Base-by-base conservation (phyloP, 257 asterid genomes). In the Rauvolfia tetraphylla region DNA sequence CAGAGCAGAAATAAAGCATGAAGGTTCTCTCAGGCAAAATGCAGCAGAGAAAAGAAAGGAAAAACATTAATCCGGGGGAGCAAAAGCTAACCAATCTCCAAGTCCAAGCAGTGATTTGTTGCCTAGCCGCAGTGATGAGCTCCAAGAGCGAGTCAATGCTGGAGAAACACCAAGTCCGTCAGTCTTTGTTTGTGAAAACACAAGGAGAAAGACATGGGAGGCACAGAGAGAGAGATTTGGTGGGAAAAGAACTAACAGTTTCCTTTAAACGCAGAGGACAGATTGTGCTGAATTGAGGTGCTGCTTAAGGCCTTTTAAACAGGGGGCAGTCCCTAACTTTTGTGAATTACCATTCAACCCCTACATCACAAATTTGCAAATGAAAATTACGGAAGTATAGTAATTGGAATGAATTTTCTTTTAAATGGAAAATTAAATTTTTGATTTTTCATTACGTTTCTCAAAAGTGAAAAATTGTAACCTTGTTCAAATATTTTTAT, bases 1-100 rank as follows among this genome's bases (percentile, higher is more conserved):
- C 62, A 80, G 65, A 46, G 78, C 77, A 75, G 68, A 76, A 72
- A 58, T 65, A 81, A 81, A 79, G 73, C 82, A 76, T 75, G 79
- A 44, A 57, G 74, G 76, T 74, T 78, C 39, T 72, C 79, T 34
- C 59, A 18, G 73, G 18, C 41, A n/a, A 48, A 62, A 79, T 66
- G 48, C 74, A 48, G 41, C 15, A 56, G 61, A 72, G 73, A 49
- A 56, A 71, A 61, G 29, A 15, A 79, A 7, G 33, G 39, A 65
- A 65, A 63, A n/a, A 70, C 38, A 77, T 76, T 71, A 51, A 77
- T 79, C 72, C 81, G 76, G 71, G 75, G n/a, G 71, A 77, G 83
- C 57, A 71, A 49, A 76, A 70, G 81, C 93, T 76, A 73, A 85
- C 91, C 89, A 90, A 88, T 92, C 94, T n/a, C n/a, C n/a, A n/a